Conservation (phyloP, 2,329 filamentous ascomycete species). For the Clonostachys sp. region DNA sequence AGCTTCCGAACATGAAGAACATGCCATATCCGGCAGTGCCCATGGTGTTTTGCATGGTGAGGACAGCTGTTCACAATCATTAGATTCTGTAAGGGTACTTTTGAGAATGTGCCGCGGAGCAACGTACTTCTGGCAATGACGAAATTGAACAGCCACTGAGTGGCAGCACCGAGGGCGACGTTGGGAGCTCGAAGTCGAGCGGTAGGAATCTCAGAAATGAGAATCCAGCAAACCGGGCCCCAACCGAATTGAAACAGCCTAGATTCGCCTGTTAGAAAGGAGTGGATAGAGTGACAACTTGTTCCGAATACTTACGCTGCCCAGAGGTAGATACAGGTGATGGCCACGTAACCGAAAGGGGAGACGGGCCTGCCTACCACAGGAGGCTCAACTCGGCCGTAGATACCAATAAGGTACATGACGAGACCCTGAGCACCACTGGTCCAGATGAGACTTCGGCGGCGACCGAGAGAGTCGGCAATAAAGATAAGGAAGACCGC, state of each 20-base stretch:
- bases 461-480: slow-evolving; percentile 65
- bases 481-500: slow-evolving; percentile 61
- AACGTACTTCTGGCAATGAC: slow-evolving; percentile 55
- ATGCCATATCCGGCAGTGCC: slow-evolving; percentile 44
- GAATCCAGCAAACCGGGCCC: slow-evolving; percentile 71
- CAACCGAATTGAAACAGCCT: slow-evolving; percentile 65
- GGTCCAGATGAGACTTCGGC: slow-evolving; percentile 58
- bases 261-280: slow-evolving; percentile 8
- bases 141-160: slow-evolving; percentile 73
- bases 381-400: slow-evolving; percentile 59
- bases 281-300: neutral
- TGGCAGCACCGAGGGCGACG: slow-evolving; percentile 63
- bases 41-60: slow-evolving; percentile 60
- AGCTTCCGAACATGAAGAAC: slow-evolving; percentile 65
- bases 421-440: slow-evolving; percentile 55
- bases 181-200: slow-evolving; percentile 62
- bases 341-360: slow-evolving; percentile 63
- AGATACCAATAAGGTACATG: slow-evolving; percentile 70
- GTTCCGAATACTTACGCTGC: slow-evolving; percentile 38
- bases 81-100: neutral
- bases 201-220: slow-evolving; percentile 64
- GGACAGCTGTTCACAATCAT: slow-evolving; percentile 35
- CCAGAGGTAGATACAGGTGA: slow-evolving; percentile 70
- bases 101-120: neutral
- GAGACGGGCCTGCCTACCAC: slow-evolving; percentile 45